Conservation (phyloP, 176 grass and related monocot genomes). For the Musa acuminata region DNA sequence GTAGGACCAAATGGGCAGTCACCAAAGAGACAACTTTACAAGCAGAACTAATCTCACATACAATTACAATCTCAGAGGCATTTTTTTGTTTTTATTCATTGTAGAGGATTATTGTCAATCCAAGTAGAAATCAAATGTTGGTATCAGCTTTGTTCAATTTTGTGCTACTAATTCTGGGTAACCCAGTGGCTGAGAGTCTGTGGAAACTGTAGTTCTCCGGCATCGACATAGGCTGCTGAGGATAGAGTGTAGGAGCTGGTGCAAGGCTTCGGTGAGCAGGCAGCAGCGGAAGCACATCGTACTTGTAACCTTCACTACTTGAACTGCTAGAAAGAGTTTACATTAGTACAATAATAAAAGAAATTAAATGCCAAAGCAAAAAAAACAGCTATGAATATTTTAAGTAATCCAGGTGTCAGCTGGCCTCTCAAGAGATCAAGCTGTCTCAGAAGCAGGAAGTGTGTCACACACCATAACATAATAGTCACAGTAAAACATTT, state of each 20-base stretch:
- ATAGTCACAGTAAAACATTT: too few species aligned
- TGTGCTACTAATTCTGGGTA: constrained; percentile 34
- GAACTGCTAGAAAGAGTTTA: constrained; percentile 33
- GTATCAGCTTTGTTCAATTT: constrained; percentile 56
- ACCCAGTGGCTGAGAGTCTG: constrained; percentile 48
- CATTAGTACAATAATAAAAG: constrained; percentile 10
- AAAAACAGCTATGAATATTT: background rate
- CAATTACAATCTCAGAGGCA: too few species aligned
- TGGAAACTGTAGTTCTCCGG: constrained; percentile 70
- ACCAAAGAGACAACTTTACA: background rate
- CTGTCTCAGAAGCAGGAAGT: too few species aligned
- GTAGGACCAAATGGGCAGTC: background rate
- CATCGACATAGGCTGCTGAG: constrained; percentile 62
- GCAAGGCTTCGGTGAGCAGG: constrained; percentile 66
- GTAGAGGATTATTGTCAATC: too few species aligned
- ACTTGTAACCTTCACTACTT: constrained; percentile 56
- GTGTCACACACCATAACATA: too few species aligned
- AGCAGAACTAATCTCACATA: background rate
- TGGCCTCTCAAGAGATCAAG: too few species aligned
- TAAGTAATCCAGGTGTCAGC: background rate
- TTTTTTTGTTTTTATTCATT: too few species aligned
- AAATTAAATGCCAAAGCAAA: background rate
- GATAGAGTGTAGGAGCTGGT: constrained; percentile 57
- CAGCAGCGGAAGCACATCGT: constrained; percentile 51
- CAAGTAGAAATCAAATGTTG: constrained; percentile 40